Conservation (phyloP, 345 rosid species). For the Salix suchowensis region DNA sequence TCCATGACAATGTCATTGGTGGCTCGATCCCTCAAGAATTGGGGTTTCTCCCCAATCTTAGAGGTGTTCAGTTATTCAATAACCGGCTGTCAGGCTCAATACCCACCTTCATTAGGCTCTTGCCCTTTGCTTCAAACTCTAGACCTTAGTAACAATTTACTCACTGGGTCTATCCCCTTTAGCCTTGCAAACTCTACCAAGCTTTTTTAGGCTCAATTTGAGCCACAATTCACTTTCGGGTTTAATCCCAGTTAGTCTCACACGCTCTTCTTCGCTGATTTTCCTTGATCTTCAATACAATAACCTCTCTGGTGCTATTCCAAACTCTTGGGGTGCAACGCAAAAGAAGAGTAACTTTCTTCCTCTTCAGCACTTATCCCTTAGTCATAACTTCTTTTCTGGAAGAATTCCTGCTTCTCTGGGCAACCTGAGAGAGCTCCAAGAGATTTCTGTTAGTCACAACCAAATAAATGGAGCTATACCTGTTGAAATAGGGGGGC, state of each 20-base stretch:
- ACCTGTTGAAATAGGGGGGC: background rate
- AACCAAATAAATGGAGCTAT: slow-evolving; percentile 6
- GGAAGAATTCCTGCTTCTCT: slow-evolving; percentile 5
- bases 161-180: slow-evolving; percentile 15
- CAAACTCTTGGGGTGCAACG: slow-evolving; percentile 40
- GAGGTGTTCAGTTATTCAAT: slow-evolving; percentile 24
- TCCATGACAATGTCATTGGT: slow-evolving; percentile 20
- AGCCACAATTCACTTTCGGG: slow-evolving; percentile 67
- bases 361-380: background rate
- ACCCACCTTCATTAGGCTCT: slow-evolving; percentile 70
- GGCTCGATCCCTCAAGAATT: slow-evolving; percentile 19
- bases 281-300: slow-evolving; percentile 66
- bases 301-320: slow-evolving; percentile 70
- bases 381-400: too few relatives aligned
- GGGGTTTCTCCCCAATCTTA: slow-evolving; percentile 21
- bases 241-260: slow-evolving; percentile 45
- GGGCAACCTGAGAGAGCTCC: slow-evolving; percentile 1
- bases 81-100: slow-evolving; percentile 25
- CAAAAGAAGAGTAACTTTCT: slow-evolving; percentile 24
- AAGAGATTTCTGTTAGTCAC: slow-evolving; percentile 1
- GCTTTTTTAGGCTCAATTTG: slow-evolving; percentile 44
- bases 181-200: slow-evolving; percentile 18
- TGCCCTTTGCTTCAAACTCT: slow-evolving; percentile 62
- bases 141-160: slow-evolving; percentile 33
- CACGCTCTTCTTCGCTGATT: slow-evolving; percentile 49